Base-by-base conservation (phyloP, 2,329 filamentous ascomycete genomes). In the Alternaria conjuncta region DNA sequence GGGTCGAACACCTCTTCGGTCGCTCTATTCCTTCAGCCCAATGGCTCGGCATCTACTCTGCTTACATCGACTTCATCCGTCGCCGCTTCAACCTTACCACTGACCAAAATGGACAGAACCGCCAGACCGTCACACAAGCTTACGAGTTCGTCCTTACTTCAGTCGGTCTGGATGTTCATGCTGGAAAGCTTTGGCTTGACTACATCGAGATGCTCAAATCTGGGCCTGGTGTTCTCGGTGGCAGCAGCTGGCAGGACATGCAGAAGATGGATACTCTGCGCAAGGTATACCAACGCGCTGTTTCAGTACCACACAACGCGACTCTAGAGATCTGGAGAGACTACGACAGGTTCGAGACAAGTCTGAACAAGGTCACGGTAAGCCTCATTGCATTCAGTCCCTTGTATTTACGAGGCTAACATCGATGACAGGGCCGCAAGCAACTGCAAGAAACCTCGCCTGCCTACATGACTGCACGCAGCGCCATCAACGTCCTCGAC, bases 211-310 rank as follows among this genome's bases (percentile, higher is more conserved):
- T 99, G 77, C 88, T 98, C 79, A 94, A 94, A 77, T 92, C 89
- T 43, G 93, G 92, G 0, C 96, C 96, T 1, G 96, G 96, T 6
- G 89, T 89, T 61, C 88, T 96, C 62, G 95, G 94, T 25, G 96
- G 95, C 46, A 90, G 86, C 62, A 90, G 88, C 62, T 99, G 96
- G 96, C 94, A 98, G 80, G 96, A 98, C 76, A 92, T 95, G 81
- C 96, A 98, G 78, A 99, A 99, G 85, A 97, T 97, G 91, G 96
- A 99, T 73, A 86, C 92, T 71, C 82, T 99, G 55, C 90, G 96
- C 63, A 97, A 96, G 78, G 92, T 93, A 1, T 99, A 97, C 78
- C 94, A 97, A 74, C 91, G 91, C 57, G 95, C 95, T 13, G 92
- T 97, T 61, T 90, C 89, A 69, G 88, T 97, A 43, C 96, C 96